phyloP scores from a whole-genome alignment of 106 monocot genomes.

The Narthecium ossifragum region DNA sequence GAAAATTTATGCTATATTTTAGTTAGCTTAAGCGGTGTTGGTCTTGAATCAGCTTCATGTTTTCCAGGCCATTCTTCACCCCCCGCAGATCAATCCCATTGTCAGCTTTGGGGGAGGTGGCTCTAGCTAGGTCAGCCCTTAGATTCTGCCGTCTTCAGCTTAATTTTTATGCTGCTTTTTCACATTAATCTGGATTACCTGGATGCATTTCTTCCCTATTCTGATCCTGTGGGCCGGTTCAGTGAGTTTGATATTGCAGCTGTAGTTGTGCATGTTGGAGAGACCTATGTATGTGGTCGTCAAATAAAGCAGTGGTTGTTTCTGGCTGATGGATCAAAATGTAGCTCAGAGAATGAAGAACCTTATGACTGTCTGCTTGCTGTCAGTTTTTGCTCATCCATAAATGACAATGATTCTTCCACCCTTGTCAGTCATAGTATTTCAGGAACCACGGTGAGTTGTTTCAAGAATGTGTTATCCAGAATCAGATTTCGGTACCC shows the following conservation, averaged over 20 bases:
- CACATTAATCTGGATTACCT: too few relatives aligned
- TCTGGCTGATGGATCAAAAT: slow-evolving; percentile 61
- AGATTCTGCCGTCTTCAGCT: background rate
- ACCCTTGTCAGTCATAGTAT: slow-evolving; percentile 38
- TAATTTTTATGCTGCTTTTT: too few relatives aligned
- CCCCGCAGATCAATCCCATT: slow-evolving; percentile 56
- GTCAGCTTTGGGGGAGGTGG: slow-evolving; percentile 69
- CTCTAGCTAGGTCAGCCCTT: slow-evolving; percentile 52
- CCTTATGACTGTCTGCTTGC: slow-evolving; percentile 52
- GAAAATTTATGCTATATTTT: too few relatives aligned
- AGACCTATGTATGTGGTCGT: slow-evolving; percentile 48
- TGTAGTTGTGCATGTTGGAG: slow-evolving; percentile 70
- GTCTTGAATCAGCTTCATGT: slow-evolving; percentile 1
- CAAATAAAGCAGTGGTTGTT: slow-evolving; percentile 94
- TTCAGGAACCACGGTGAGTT: slow-evolving; percentile 51
- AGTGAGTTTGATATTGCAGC: slow-evolving; percentile 95
- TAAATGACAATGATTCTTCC: slow-evolving; percentile 34
- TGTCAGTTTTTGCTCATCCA: slow-evolving; percentile 50
- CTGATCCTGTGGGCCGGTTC: too few relatives aligned
- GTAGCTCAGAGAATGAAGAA: slow-evolving; percentile 23
- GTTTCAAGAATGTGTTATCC: background rate
- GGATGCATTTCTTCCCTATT: too few relatives aligned
- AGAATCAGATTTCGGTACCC: background rate
- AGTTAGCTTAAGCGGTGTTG: too few relatives aligned
- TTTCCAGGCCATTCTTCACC: slow-evolving; percentile 69